Percentiles rank a stretch among this genome's conserved stretches.
phyloP scores from a whole-genome alignment of 768 basidiomycete species.

The Suillus cothurnatus region DNA sequence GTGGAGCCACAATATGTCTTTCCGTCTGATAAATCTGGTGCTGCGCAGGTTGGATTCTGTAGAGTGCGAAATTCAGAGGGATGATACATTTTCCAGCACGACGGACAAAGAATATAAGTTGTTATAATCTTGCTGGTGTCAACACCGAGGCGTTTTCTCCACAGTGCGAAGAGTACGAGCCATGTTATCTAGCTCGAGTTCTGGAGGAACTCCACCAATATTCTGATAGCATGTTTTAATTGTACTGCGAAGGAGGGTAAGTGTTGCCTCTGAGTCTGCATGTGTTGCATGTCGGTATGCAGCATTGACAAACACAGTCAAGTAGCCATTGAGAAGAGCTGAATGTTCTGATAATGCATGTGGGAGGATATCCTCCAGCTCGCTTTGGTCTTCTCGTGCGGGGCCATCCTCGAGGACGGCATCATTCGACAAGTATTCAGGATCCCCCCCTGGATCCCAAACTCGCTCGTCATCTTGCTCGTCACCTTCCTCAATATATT shows the following conservation, averaged over 20 bases:
- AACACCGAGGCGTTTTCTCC: conserved; percentile 1
- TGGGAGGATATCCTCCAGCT: background rate
- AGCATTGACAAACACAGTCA: background rate
- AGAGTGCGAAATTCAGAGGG: background rate
- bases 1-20: background rate
- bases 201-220: background rate
- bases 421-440: too few relatives aligned
- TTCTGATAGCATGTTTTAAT: background rate
- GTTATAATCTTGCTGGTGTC: background rate
- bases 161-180: background rate
- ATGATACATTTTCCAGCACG: conserved; percentile 7
- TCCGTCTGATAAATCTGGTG: background rate
- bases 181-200: background rate
- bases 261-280: background rate
- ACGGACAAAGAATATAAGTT: conserved; percentile 1
- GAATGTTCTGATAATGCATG: background rate
- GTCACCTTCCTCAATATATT: too few relatives aligned
- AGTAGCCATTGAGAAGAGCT: conserved; percentile 1
- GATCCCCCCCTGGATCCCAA: too few relatives aligned
- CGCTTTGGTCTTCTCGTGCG: too few relatives aligned
- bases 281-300: conserved; percentile 1
- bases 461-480: too few relatives aligned
- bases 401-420: too few relatives aligned
- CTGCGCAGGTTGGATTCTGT: background rate
- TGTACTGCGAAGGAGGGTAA: background rate